Base-by-base conservation (phyloP, 345 rosid species). In the Eucalyptus curtisii region DNA sequence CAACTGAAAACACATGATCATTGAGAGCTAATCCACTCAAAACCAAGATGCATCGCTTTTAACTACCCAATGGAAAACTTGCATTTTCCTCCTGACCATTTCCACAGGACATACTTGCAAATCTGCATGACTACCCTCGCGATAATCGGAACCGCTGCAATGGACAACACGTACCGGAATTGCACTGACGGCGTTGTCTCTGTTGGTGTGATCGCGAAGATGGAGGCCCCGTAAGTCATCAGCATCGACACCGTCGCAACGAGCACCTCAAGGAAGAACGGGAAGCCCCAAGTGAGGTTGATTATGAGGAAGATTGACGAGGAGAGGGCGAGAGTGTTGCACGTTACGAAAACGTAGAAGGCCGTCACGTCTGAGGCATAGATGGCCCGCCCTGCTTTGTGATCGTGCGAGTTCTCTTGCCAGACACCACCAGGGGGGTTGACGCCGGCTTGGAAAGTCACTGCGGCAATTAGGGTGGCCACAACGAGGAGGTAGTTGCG, bases 181-280 rank as follows among this genome's bases (percentile, higher is more conserved):
- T 3, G 7, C 37, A 61, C 37, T 3, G 7, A 14, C 3, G 6
- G 50, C 50, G 0, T 49, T 9, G 0, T 61, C 33, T 61, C 71
- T 15, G 1, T 30, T 4, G 33, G 71, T 2, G 16, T 61, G 33
- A 61, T 30, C 4, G 33, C 37, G 71, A 61, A 61, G 71, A 61
- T 61, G 9, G 33, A 61, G 37, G 33, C 71, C 33, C 33, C 71
- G 3, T 14, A 61, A 30, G 71, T 61, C 19, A 61, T 61, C 37
- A 61, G 17, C 71, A 61, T 61, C 5, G 33, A 61, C 17, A 61
- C 33, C 71, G 71, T 61, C 8, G 37, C 33, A 30, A 61, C 33
- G 5, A 30, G 17, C 71, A 61, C 37, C 71, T 61, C 37, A 4
- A 30, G 71, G 17, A 61, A 61, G 17, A 61, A 61, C 14, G 71